These are phyloP conservation scores for Termitomyces sp. DNA, from an alignment of 768 basidiomycete species.

Conservation along the genomic window DNA sequence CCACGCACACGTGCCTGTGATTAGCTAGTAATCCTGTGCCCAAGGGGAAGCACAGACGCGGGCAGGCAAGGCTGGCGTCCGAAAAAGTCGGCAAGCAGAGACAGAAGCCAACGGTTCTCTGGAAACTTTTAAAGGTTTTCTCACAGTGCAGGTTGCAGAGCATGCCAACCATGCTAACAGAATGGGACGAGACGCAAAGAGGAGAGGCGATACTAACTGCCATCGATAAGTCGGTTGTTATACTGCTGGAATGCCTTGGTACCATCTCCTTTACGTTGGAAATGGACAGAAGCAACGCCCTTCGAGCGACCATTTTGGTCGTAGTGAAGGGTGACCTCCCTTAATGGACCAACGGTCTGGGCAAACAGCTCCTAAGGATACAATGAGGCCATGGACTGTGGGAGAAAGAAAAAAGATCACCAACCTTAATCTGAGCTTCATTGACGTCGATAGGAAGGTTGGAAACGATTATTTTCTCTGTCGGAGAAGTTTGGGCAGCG, in stretches of 20 bases:
- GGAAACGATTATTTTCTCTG: constrained; percentile 94
- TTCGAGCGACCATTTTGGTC: constrained; percentile 84
- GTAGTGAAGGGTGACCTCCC: constrained; percentile 80
- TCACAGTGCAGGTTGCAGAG: constrained; percentile 19
- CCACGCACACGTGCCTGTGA: background rate
- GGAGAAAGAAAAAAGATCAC: constrained; percentile 16
- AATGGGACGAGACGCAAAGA: constrained; percentile 35
- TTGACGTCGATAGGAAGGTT: constrained; percentile 93
- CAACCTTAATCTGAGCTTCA: constrained; percentile 87
- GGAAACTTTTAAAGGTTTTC: constrained; percentile 30
- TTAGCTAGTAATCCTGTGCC: background rate
- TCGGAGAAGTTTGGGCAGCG: constrained; percentile 35
- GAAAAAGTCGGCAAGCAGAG: constrained; percentile 25
- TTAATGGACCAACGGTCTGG: constrained; percentile 83
- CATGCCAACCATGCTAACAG: constrained; percentile 20
- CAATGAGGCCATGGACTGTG: background rate
- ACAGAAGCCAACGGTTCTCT: constrained; percentile 38
- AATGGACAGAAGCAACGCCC: constrained; percentile 83
- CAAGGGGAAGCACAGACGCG: constrained; percentile 14
- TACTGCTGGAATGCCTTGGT: constrained; percentile 90
- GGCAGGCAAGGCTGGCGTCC: constrained; percentile 19
- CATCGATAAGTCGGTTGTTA: constrained; percentile 99
- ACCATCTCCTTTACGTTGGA: constrained; percentile 83
- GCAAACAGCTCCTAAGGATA: constrained; percentile 79
- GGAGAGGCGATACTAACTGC: constrained; percentile 91